These are phyloP conservation scores for Allium cepa DNA, from an alignment of 106 monocot genomes.

Conservation along the genomic window DNA sequence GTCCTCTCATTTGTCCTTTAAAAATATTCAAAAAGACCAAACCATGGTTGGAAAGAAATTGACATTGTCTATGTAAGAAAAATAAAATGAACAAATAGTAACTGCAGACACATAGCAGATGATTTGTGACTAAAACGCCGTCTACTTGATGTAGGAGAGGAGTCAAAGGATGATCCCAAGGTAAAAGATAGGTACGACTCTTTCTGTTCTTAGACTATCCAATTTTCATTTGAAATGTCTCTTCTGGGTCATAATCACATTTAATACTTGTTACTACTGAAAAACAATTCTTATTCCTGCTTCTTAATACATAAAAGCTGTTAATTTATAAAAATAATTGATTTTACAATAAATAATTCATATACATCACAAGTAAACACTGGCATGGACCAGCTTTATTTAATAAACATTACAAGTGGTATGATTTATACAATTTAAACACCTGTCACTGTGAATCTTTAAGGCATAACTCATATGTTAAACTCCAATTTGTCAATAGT, in stretches of 20 bases:
- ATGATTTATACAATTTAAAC: too few species aligned
- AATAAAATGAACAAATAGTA: not conserved
- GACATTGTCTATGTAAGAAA: not conserved
- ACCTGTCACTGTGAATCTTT: too few species aligned
- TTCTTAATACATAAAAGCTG: not conserved
- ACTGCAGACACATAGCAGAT: not conserved
- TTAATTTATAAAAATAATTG: not conserved
- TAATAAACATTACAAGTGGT: too few species aligned
- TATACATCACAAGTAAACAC: too few species aligned
- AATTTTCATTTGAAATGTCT: not conserved
- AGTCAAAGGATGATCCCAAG: conserved; percentile 9
- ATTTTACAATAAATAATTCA: not conserved
- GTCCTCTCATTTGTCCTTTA: not conserved
- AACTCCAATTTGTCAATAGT: too few species aligned
- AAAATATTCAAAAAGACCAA: not conserved
- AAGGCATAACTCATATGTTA: too few species aligned
- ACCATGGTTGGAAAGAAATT: not conserved
- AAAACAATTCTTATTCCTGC: not conserved
- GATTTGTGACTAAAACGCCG: not conserved
- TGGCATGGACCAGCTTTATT: too few species aligned
- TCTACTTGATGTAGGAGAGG: conserved; percentile 1
- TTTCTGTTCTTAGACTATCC: conserved; percentile 1
- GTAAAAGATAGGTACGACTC: conserved; percentile 24
- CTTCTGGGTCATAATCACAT: not conserved
- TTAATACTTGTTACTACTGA: not conserved